These are phyloP conservation scores for Baudoinia panamericana DNA, from an alignment of 495 filamentous ascomycete genomes.

Conservation along the genomic window DNA sequence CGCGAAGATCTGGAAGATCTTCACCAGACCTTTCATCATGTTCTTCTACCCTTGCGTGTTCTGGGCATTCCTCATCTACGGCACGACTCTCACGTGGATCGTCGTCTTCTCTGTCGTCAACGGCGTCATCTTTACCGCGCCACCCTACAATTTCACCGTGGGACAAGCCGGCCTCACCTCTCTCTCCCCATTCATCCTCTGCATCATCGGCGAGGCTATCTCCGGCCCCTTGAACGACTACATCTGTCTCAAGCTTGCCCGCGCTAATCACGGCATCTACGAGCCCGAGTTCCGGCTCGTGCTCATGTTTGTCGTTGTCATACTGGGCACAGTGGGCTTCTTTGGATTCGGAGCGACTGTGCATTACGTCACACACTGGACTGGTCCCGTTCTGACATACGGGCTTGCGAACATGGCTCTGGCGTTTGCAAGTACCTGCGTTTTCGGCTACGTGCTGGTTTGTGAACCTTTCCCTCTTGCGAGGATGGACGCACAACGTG, in stretches of 20 bases:
- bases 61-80: conserved; percentile 42
- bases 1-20: conserved; percentile 38
- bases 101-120: conserved; percentile 43
- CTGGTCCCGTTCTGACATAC: conserved; percentile 39
- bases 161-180: conserved; percentile 38
- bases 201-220: conserved; percentile 36
- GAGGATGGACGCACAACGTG: not conserved
- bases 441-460: conserved; percentile 41
- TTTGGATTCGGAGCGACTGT: conserved; percentile 49
- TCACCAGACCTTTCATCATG: conserved; percentile 37
- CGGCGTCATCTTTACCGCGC: conserved; percentile 36
- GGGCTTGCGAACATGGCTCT: conserved; percentile 42
- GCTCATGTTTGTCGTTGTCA: conserved; percentile 34
- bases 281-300: conserved; percentile 45
- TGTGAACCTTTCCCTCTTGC: not conserved
- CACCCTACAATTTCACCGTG: conserved; percentile 42
- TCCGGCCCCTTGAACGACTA: conserved; percentile 41
- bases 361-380: conserved; percentile 41
- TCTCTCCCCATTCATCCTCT: conserved; percentile 38
- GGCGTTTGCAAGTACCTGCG: conserved; percentile 38
- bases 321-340: conserved; percentile 40
- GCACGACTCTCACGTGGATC: conserved; percentile 40
- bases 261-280: conserved; percentile 38
- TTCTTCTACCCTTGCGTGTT: conserved; percentile 43
- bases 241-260: conserved; percentile 34